Conservation (phyloP, 345 rosid species). For the Arabidopsis thaliana region DNA sequence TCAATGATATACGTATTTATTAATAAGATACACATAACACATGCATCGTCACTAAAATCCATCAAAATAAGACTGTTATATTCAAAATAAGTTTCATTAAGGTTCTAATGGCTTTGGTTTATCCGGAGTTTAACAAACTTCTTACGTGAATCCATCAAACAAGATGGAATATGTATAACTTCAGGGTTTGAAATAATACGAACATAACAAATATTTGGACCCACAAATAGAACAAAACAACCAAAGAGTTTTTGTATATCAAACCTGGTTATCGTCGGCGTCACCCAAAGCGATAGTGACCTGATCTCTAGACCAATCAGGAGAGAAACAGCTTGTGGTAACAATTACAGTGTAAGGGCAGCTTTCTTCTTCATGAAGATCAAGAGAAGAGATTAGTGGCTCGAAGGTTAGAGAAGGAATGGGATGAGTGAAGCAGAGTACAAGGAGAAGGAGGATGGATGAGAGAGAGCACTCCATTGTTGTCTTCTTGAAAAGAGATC, state of each 20-base stretch:
- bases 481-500: neutral
- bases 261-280: conserved; percentile 35
- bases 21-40: too few relatives aligned
- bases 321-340: conserved; percentile 41
- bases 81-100: neutral
- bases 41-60: too few relatives aligned
- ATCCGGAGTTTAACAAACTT: neutral
- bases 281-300: conserved; percentile 34
- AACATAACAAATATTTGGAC: neutral
- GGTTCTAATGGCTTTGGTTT: conserved; percentile 10
- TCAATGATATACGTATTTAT: neutral
- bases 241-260: neutral
- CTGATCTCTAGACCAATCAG: conserved; percentile 38
- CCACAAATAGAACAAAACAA: neutral
- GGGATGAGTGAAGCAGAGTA: conserved; percentile 21
- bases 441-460: conserved; percentile 14
- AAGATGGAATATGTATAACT: neutral
- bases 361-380: conserved; percentile 25
- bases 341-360: conserved; percentile 43
- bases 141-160: neutral
- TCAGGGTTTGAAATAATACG: neutral
- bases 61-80: too few relatives aligned
- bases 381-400: conserved; percentile 23
- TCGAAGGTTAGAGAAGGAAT: neutral
- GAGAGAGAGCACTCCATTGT: conserved; percentile 20